Conservation (phyloP, 2,329 filamentous ascomycete genomes). For the Plenodomus lindquistii region DNA sequence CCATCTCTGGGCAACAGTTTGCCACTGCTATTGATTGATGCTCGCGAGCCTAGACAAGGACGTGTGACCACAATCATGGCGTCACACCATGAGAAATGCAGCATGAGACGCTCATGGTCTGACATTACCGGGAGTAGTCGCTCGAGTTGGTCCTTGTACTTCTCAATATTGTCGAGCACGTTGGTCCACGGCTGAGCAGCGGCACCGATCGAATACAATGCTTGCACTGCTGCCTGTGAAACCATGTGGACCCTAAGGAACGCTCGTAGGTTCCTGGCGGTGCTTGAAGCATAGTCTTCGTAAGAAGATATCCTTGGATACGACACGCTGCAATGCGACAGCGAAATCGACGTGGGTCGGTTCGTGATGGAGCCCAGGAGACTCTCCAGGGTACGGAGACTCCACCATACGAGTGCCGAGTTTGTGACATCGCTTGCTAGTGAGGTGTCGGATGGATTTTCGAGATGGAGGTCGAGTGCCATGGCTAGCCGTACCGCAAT, state of each 20-base stretch:
- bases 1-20: neutral
- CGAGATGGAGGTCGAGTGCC: neutral
- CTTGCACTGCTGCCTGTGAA: conserved; percentile 2
- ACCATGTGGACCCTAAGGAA: conserved; percentile 2
- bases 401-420: conserved; percentile 2
- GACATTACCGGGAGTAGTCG: neutral
- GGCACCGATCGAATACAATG: conserved; percentile 4
- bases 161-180: neutral
- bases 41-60: neutral
- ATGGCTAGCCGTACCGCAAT: conserved; percentile 2
- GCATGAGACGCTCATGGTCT: conserved; percentile 3
- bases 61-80: conserved; percentile 6
- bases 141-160: conserved; percentile 1
- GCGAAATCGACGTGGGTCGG: conserved; percentile 1
- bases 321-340: neutral
- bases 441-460: neutral
- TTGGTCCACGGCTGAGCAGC: neutral
- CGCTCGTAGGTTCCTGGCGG: neutral
- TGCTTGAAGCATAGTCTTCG: neutral
- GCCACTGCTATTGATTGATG: neutral
- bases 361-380: conserved; percentile 1
- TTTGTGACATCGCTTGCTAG: neutral
- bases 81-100: conserved; percentile 5
- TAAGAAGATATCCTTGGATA: neutral
- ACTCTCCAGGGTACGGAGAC: conserved; percentile 2